A percentile compares a stretch with the other conserved stretches of the same genome.
These are phyloP conservation scores for Rhizopus delemar DNA, from an alignment of 371 early-diverging fungal species.

Conservation along the genomic window DNA sequence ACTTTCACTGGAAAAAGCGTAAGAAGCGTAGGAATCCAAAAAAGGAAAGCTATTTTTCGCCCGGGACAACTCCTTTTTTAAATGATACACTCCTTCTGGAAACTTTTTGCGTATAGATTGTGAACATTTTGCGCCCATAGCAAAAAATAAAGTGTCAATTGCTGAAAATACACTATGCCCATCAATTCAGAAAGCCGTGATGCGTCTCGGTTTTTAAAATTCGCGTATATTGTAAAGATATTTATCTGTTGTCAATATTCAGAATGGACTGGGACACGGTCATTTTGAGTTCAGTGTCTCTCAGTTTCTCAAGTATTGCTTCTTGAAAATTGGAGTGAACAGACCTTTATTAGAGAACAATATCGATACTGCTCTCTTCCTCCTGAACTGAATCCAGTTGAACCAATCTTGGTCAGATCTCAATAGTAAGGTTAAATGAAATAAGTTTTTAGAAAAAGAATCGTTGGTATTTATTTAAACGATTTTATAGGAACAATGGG, in stretches of 20 bases:
- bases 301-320: too few species aligned
- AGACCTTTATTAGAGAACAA: slow-evolving; percentile 48
- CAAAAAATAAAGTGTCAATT: too few species aligned
- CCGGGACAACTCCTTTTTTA: too few species aligned
- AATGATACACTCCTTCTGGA: not conserved
- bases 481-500: slow-evolving; percentile 6
- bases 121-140: too few species aligned
- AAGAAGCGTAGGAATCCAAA: too few species aligned
- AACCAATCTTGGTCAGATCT: not conserved
- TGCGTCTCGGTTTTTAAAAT: not conserved
- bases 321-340: slow-evolving; percentile 53
- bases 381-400: slow-evolving; percentile 5
- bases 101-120: too few species aligned
- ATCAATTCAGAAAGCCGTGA: too few species aligned
- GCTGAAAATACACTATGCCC: too few species aligned
- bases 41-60: too few species aligned
- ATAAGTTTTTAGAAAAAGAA: slow-evolving; percentile 3
- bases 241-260: slow-evolving; percentile 3
- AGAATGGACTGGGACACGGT: slow-evolving; percentile 42
- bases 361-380: too few species aligned
- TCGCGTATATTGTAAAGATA: slow-evolving; percentile 1
- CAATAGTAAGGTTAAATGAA: slow-evolving; percentile 4
- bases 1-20: too few species aligned
- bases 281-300: too few species aligned
- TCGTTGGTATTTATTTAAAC: slow-evolving; percentile 4